Conservation (phyloP, 2,329 filamentous ascomycete species). For the Graphiopsis chlorocephala region DNA sequence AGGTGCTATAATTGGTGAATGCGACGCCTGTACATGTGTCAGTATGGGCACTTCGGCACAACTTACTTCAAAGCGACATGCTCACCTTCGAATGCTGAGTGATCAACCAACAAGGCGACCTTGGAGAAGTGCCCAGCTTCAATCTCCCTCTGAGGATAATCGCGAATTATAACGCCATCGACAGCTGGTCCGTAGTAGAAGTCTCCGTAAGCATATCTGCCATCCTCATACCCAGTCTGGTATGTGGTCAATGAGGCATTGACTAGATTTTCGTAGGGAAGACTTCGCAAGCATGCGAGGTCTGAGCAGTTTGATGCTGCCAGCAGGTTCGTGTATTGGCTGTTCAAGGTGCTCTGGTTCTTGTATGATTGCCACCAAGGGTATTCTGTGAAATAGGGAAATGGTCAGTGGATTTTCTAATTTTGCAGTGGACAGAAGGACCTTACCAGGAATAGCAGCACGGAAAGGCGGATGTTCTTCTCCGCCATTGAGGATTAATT, state of each 20-base stretch:
- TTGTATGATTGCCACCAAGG: conserved; percentile 35
- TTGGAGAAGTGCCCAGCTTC: conserved; percentile 33
- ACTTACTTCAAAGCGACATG: not conserved
- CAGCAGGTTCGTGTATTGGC: conserved; percentile 19
- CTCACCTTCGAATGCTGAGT: conserved; percentile 30
- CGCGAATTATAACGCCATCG: conserved; percentile 39
- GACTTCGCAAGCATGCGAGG: conserved; percentile 29
- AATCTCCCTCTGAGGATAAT: conserved; percentile 35
- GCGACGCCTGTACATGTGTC: conserved; percentile 31
- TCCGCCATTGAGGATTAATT: conserved; percentile 29
- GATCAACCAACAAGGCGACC: conserved; percentile 37
- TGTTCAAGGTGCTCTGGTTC: conserved; percentile 18
- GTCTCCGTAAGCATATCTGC: not conserved
- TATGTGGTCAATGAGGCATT: not conserved
- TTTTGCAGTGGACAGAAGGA: not conserved
- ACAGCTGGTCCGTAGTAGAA: conserved; percentile 35
- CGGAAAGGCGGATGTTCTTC: conserved; percentile 38
- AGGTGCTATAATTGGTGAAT: conserved; percentile 34
- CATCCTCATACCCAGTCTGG: not conserved
- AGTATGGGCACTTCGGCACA: not conserved
- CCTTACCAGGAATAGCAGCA: conserved; percentile 36
- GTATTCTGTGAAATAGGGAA: conserved; percentile 21
- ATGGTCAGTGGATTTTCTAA: not conserved
- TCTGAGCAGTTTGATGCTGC: conserved; percentile 31
- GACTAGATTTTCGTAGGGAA: not conserved